Base-by-base conservation (phyloP, 2,329 filamentous ascomycete species). In the Verticillium tricorpus region DNA sequence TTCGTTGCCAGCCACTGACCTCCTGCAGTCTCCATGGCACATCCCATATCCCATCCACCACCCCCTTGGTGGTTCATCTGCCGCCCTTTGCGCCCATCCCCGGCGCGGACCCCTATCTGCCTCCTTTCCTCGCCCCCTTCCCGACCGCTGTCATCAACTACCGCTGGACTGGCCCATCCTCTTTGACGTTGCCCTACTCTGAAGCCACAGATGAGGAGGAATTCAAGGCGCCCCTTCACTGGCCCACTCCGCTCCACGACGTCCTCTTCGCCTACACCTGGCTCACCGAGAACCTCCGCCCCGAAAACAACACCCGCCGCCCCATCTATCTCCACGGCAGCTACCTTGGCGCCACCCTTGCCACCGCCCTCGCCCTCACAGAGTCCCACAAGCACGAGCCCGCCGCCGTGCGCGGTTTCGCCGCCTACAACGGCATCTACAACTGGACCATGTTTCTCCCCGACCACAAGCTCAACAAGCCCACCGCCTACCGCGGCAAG, bases 371-470 rank as follows among this genome's bases (percentile, higher is more conserved):
- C 3, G 81, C 85, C 9, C 71, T 89, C 54, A 88, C 85, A 2
- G 84, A 88, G 69, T 74, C 79, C 1, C 75, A 78, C 55, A 66
- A 73, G 2, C 74, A 81, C 60, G 67, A 73, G 15, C 72, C 68
- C 35, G 77, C 84, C 68, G 77, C 75, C 45, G 75, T 88, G 54
- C 78, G 82, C 11, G 85, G 85, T 8, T 71, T 87, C 35, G 73
- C 85, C 17, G 79, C 80, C 8, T 82, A 82, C 71, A 85, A 89
- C 65, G 86, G 85, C 52, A 78, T 89, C 62, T 89, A 86, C 73
- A 82, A 89, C 73, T 89, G 86, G 86, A 85, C 84, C 61, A 82
- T 78, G 70, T 84, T 87, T 62, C 76, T 86, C 12, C 82, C 82
- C 0, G 78, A 82, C 64, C 82, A 86, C 62, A 77, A 75, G 7